phyloP scores from a whole-genome alignment of 257 asterid genomes.

The Solanum piurae region DNA sequence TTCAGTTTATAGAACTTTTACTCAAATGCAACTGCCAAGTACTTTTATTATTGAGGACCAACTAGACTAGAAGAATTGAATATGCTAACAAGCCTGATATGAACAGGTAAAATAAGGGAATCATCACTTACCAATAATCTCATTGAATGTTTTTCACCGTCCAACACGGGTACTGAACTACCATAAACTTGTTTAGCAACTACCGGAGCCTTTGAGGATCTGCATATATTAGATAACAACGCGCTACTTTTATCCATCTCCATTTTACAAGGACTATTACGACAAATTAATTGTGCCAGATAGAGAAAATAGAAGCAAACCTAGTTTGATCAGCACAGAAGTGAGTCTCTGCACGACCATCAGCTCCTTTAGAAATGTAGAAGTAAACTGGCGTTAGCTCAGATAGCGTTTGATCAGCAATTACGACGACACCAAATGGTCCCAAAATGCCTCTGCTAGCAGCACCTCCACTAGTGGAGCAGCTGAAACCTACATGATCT shows the following conservation, averaged over 20 bases:
- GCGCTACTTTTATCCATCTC: not conserved
- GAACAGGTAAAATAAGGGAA: not conserved
- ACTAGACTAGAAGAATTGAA: not conserved
- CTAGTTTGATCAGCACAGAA: constrained; percentile 68
- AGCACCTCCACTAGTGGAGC: constrained; percentile 65
- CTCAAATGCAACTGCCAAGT: not conserved
- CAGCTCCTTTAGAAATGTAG: constrained; percentile 40
- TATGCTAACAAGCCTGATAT: not conserved
- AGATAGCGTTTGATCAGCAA: constrained; percentile 37
- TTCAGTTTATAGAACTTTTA: not conserved
- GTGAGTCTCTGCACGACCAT: constrained; percentile 37
- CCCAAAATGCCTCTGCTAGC: constrained; percentile 58
- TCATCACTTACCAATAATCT: constrained; percentile 54
- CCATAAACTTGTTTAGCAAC: constrained; percentile 63
- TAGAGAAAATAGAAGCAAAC: constrained; percentile 18
- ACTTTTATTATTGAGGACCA: not conserved
- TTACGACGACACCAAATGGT: constrained; percentile 68
- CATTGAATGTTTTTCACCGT: constrained; percentile 45
- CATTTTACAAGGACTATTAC: not conserved
- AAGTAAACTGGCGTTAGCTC: constrained; percentile 73
- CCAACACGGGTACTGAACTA: constrained; percentile 58
- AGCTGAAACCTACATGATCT: constrained; percentile 20
- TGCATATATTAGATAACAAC: constrained; percentile 7
- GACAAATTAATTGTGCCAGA: not conserved
- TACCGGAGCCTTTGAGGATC: constrained; percentile 63